Evolutionary conservation across 192 early-diverging fungal species (phyloP).

Genomic region (Backusella australiensis): DNA sequence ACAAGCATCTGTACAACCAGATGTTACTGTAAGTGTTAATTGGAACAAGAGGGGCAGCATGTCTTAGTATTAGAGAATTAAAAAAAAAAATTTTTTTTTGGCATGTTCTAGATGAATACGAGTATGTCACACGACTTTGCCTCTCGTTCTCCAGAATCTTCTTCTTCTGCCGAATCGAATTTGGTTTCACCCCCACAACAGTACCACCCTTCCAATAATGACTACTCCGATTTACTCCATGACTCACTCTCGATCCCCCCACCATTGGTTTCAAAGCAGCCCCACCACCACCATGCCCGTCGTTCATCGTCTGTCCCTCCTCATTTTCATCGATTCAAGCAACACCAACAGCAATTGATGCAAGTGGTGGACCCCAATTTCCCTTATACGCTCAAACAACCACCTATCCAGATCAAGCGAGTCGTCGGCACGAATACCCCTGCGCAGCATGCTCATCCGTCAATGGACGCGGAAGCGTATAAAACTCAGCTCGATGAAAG

Average conservation of each 20-base stretch:
- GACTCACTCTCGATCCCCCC: background rate
- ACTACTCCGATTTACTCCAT: background rate
- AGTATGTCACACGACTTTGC: conserved; percentile 2
- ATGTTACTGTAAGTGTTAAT: background rate
- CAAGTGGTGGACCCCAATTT: background rate
- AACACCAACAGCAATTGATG: background rate
- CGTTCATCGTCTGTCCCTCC: conserved; percentile 26
- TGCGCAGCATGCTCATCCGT: background rate
- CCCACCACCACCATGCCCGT: background rate
- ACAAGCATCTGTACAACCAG: background rate
- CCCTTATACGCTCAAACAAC: background rate
- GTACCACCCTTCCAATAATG: background rate
- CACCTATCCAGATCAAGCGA: conserved; percentile 18
- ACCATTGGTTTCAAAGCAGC: conserved; percentile 5
- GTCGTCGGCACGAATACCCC: background rate
- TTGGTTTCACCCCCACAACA: conserved; percentile 14
- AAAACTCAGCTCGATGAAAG: conserved; percentile 11
- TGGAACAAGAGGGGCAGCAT: no score
- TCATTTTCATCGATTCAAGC: background rate
- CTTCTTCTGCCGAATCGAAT: conserved; percentile 15
- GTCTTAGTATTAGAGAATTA: no score
- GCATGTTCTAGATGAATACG: background rate
- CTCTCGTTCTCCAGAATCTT: conserved; percentile 13
- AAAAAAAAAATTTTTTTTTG: background rate
- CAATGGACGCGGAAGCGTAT: background rate